These are phyloP conservation scores for Nothophoma quercina DNA, from an alignment of 2,329 filamentous ascomycete species.

Conservation along the genomic window DNA sequence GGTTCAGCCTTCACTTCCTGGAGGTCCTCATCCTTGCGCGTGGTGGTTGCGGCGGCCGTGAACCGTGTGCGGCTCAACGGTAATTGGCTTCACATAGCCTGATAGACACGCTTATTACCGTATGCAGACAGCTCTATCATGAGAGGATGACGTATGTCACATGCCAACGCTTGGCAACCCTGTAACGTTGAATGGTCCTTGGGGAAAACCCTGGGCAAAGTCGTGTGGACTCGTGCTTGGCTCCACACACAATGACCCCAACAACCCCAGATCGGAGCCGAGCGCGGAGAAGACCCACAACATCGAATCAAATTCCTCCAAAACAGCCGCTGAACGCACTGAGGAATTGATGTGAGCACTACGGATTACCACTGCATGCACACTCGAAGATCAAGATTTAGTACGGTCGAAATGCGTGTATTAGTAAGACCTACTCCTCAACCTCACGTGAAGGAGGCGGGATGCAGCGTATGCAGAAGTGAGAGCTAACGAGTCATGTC, in stretches of 20 bases:
- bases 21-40: conserved; percentile 1
- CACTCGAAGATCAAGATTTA: not conserved
- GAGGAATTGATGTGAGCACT: conserved; percentile 4
- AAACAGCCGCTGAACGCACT: conserved; percentile 15
- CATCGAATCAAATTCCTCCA: conserved; percentile 4
- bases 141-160: conserved; percentile 18
- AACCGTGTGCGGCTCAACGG: conserved; percentile 9
- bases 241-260: conserved; percentile 15
- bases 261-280: conserved; percentile 13
- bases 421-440: conserved; percentile 1
- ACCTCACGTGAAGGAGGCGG: not conserved
- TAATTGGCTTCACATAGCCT: conserved; percentile 10
- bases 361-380: conserved; percentile 1
- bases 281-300: conserved; percentile 11
- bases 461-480: not conserved
- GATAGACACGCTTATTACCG: conserved; percentile 9
- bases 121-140: conserved; percentile 4
- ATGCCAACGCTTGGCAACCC: conserved; percentile 15
- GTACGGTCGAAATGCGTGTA: not conserved
- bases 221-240: conserved; percentile 5
- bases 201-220: not conserved
- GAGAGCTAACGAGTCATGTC: conserved; percentile 13
- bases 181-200: conserved; percentile 3
- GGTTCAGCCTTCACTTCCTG: no score
- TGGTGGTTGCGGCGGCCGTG: conserved; percentile 1